Base-by-base conservation (phyloP, 352 stramenopile species). In the Chrysophaeum taylorii region DNA sequence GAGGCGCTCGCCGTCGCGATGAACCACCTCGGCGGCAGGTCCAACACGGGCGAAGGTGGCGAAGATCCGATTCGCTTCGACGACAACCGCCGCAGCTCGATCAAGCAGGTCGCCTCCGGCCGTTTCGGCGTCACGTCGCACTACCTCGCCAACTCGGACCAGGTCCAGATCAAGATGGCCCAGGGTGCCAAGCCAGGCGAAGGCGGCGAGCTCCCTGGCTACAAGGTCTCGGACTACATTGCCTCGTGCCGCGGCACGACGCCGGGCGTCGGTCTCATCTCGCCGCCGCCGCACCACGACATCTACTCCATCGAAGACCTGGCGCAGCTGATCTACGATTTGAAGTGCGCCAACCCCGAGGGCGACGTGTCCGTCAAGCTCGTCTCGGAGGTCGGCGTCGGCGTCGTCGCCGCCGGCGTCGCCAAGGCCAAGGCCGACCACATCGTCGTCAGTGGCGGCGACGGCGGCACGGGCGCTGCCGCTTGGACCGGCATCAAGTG, bases 281-380 rank as follows among this genome's bases (percentile, higher is more conserved):
- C 91, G 1, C 93, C 93, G 60, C 92, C 93, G 72, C 93, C 93
- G 21, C 93, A 98, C 73, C 93, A 98, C 80, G 93, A 98, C 76
- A 97, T 98, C 82, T 98, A 98, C 80, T 97, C 91, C 14, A 97
- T 98, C 72, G 93, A 98, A 81, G 92, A 98, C 85, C 77, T 98
- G 52, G 92, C 92, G 2, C 93, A 98, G 79, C 84, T 98, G 38
- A 97, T 98, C 75, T 90, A 98, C 81, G 93, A 98, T 81, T 81
- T 98, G 14, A 98, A 97, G 81, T 94, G 96, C 79, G 92, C 90
- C 36, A 95, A 98, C 71, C 91, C 92, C 14, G 86, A 82, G 18
- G 85, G 84, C 67, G 89, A 96, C 80, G 89, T 98, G 1, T 95
- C 84, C 33, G 91, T 97, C 7, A 98, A 98, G 80, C 84, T 98